Base-by-base conservation (phyloP, 331 rosid genomes). In the Pyrus hybrid region DNA sequence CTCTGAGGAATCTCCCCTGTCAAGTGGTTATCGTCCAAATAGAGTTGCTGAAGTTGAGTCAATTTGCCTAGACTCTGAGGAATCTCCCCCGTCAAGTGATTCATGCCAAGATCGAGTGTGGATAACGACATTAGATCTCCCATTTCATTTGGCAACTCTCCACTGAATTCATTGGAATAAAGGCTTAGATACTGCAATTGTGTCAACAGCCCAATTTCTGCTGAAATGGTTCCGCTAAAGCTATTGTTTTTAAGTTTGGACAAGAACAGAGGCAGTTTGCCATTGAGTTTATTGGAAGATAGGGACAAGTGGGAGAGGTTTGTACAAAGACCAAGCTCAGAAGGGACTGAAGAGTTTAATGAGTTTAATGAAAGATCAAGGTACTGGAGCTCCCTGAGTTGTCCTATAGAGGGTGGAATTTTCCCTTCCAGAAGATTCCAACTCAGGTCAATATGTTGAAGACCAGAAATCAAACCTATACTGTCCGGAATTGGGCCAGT, bases 21-120 rank as follows among this genome's bases (percentile, higher is more conserved):
- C 25, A 93, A 82, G 37, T 57, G 57, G 79, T 88, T 91, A 12
- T 64, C 51, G 17, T 86, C 83, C 63, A 88, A 75, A 84, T 88
- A 86, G 54, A 93, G 85, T 20, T 0, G 0, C 16, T 23, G 2
- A 8, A 87, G 81, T 25, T 17, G 2, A 7, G 68, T 26, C 63
- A 91, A 68, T 26, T 41, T 65, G 8, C 76, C 80, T 14, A 85
- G 51, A 69, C 61, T 82, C 61, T 0, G 5, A 11, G 91, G 88
- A 30, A 87, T 82, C 22, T 63, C 68, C 70, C 89, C 28, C n/a
- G n/a, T n/a, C n/a, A n/a, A n/a, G n/a, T n/a, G n/a, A n/a, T n/a
- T n/a, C n/a, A n/a, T n/a, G n/a, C n/a, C n/a, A n/a, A 87, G 76
- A 72, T 80, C 80, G 23, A 91, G 80, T 56, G 0, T 51, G 70